phyloP scores from a whole-genome alignment of 2,329 filamentous ascomycete genomes.

The Alternaria novae-zelandiae region DNA sequence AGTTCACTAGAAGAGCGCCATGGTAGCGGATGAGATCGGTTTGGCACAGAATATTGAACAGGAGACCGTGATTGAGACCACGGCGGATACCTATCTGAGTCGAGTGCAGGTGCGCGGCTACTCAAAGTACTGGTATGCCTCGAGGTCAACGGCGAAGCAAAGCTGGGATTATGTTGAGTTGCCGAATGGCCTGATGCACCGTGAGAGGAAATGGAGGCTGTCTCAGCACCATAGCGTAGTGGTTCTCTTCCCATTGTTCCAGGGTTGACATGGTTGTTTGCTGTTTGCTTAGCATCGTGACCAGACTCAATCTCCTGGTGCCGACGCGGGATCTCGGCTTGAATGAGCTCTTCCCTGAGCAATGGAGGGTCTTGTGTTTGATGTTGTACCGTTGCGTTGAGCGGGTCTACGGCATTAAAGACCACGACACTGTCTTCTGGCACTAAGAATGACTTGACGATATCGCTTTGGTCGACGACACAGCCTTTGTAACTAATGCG shows the following conservation, averaged over 20 bases:
- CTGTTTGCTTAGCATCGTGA: not conserved
- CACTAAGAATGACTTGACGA: constrained; percentile 9
- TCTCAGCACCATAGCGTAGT: not conserved
- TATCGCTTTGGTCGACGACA: not conserved
- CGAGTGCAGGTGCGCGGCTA: not conserved
- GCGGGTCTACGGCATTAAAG: constrained; percentile 1
- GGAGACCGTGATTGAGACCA: not conserved
- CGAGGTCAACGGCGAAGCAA: not conserved
- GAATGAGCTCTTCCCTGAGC: not conserved
- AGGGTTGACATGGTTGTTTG: not conserved
- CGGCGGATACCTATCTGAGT: not conserved
- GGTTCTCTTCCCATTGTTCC: not conserved
- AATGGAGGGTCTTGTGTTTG: not conserved
- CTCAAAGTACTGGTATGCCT: not conserved
- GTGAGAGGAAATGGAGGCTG: not conserved
- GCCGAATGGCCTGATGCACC: not conserved
- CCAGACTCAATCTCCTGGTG: not conserved
- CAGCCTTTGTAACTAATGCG: constrained; percentile 23
- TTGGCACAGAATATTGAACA: not conserved
- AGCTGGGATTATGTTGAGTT: not conserved
- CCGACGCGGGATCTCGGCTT: not conserved
- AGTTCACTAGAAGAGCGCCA: not conserved
- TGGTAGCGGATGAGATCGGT: not conserved
- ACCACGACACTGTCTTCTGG: constrained; percentile 7
- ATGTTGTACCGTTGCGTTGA: not conserved